Percentiles rank a stretch among this genome's conserved stretches.
Conservation (phyloP, 2,329 filamentous ascomycete species). For the Ceratocystis alfenasii region DNA sequence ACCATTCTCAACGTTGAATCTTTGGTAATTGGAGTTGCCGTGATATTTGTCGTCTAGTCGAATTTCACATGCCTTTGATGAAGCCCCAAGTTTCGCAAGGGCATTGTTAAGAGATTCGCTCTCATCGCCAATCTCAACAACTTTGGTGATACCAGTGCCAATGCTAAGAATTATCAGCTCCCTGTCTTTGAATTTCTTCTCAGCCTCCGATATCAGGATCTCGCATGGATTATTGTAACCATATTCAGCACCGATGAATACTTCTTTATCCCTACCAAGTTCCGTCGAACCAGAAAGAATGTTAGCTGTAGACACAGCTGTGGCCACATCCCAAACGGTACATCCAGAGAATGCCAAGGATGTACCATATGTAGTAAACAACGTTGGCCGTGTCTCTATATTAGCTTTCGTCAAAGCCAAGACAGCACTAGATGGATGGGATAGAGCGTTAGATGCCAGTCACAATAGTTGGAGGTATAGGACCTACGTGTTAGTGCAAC, state of each 20-base stretch:
- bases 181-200: constrained; percentile 24
- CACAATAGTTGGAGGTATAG: not conserved
- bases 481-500: not conserved
- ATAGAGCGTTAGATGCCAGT: not conserved
- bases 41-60: constrained; percentile 22
- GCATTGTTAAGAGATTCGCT: not conserved
- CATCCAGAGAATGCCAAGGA: constrained; percentile 23
- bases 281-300: constrained; percentile 28
- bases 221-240: constrained; percentile 29
- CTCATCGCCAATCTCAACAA: constrained; percentile 23
- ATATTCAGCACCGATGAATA: constrained; percentile 28
- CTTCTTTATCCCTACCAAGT: constrained; percentile 25
- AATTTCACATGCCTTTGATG: not conserved
- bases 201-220: constrained; percentile 27
- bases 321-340: constrained; percentile 28
- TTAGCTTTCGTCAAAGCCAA: not conserved
- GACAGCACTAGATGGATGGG: not conserved
- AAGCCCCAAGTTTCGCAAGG: not conserved
- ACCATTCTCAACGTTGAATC: constrained; percentile 27
- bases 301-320: constrained; percentile 27
- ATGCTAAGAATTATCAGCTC: constrained; percentile 25
- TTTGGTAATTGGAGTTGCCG: constrained; percentile 24
- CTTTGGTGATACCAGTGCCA: constrained; percentile 26
- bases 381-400: constrained; percentile 21
- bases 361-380: constrained; percentile 27